Conservation (phyloP, 768 basidiomycete species). For the Clathrus columnatus region DNA sequence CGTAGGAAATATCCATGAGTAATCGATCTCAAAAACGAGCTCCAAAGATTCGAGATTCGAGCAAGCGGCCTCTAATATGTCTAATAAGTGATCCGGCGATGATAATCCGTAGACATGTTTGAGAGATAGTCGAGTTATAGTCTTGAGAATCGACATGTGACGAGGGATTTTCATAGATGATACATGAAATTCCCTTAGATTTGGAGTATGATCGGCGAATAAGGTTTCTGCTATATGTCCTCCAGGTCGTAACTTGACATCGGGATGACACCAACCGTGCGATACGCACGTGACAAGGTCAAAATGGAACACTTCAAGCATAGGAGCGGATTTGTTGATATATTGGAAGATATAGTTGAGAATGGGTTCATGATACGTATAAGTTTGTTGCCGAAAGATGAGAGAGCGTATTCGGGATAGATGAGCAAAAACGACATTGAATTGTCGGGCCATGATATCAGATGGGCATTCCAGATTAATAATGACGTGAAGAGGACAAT, state of each 20-base stretch:
- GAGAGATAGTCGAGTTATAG: neutral
- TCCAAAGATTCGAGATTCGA: neutral
- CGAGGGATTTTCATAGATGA: neutral
- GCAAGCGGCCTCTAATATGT: neutral
- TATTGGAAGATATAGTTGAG: neutral
- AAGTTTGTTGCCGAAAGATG: neutral
- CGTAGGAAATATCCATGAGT: neutral
- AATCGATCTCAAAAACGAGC: neutral
- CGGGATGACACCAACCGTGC: too few relatives aligned
- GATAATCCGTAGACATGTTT: neutral
- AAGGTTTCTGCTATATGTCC: too few relatives aligned
- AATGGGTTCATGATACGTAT: neutral
- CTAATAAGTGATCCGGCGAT: neutral
- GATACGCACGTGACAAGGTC: neutral
- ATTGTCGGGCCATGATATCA: neutral
- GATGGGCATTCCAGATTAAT: neutral
- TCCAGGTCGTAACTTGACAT: neutral
- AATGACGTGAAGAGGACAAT: neutral
- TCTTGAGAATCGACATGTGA: neutral
- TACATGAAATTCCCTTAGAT: neutral
- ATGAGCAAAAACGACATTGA: neutral
- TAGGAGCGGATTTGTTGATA: neutral
- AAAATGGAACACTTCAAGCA: neutral
- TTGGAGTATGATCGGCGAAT: neutral
- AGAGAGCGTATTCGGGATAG: neutral